Base-by-base conservation (phyloP, 495 filamentous ascomycete genomes). In the Penicillium robsamsonii region DNA sequence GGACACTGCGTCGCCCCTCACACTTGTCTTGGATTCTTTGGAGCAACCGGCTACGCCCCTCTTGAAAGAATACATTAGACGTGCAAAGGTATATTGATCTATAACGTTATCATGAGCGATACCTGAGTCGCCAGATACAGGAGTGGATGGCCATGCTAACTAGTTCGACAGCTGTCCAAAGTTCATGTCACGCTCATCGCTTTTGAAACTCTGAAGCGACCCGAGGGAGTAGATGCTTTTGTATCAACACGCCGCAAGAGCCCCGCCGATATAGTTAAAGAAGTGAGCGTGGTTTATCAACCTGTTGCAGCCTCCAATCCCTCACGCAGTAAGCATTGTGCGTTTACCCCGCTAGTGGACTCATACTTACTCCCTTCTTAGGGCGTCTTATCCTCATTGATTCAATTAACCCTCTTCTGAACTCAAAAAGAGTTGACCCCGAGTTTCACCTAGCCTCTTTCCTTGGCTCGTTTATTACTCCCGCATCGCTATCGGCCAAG, bases 1-100 rank as follows among this genome's bases (percentile, higher is more conserved):
- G 31, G 91, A 96, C 66, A 86, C 81, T 20, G 86, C 86, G 2
- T 95, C 91, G 29, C 93, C 92, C 2, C 84, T 97, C 46, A 96
- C 92, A 0, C 70, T 97, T 27, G 72, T 97, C 8, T 77, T 94
- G 51, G 93, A 97, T 73, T 88, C 82, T 15, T 70, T 96, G 38
- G 92, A 95, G 70, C 93, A 96, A 71, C 84, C 87, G 22, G 88
- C 84, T 12, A 79, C 74, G 24, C 88, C 87, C 6, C 70, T 96
- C 33, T 56, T 93, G 3, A 72, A 75, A 22, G 89, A 95, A 70
- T 92, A 91, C 65, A 84, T 90, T 37, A 75, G 75, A 52, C 79
- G 89, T 62, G 90, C 90, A 40, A 90, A 88, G 73, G 90, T 89
- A 66, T 55, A 75, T 59, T 46, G 40, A 8, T 7, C 9, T 30